Conservation (phyloP, 495 filamentous ascomycete species). For the Penicillium longicatenatum region DNA sequence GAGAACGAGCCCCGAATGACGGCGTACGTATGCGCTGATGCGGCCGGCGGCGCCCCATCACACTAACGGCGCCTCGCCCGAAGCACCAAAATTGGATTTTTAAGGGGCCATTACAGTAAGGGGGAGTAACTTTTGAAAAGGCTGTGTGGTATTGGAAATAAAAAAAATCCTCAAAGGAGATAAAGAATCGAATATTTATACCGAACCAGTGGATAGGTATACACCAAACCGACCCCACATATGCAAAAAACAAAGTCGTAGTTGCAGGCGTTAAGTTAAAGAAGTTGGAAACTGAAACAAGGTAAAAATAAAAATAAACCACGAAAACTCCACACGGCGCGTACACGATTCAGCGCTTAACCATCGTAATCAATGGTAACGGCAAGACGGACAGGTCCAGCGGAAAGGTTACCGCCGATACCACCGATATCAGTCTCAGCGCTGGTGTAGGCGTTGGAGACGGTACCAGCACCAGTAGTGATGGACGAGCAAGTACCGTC, state of each 20-base stretch:
- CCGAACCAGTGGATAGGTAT: conserved; percentile 1
- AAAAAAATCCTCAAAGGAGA: conserved; percentile 4
- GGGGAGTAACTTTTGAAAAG: background rate
- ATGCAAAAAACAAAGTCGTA: conserved; percentile 1
- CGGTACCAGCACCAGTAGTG: conserved; percentile 22
- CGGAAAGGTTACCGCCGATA: conserved; percentile 41
- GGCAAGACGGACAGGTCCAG: conserved; percentile 32
- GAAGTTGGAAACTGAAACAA: background rate
- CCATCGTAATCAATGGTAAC: conserved; percentile 33
- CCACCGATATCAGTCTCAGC: conserved; percentile 34
- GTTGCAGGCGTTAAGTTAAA: conserved; percentile 7
- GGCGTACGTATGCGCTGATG: conserved; percentile 9
- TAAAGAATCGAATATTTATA: conserved; percentile 11
- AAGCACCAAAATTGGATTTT: background rate
- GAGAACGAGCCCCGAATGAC: background rate
- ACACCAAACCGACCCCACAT: conserved; percentile 7
- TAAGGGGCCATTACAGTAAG: background rate
- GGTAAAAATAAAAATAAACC: conserved; percentile 4
- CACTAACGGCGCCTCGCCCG: conserved; percentile 2
- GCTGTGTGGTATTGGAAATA: conserved; percentile 5
- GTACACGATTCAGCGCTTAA: conserved; percentile 15
- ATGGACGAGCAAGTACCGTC: conserved; percentile 36
- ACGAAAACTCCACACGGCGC: conserved; percentile 4
- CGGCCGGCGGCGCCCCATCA: conserved; percentile 7
- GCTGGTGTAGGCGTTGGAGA: conserved; percentile 39